Percentiles rank a stretch among this genome's conserved stretches.
These are phyloP conservation scores for Prosopis cineraria DNA, from an alignment of 306 rosid genomes.

Conservation along the genomic window DNA sequence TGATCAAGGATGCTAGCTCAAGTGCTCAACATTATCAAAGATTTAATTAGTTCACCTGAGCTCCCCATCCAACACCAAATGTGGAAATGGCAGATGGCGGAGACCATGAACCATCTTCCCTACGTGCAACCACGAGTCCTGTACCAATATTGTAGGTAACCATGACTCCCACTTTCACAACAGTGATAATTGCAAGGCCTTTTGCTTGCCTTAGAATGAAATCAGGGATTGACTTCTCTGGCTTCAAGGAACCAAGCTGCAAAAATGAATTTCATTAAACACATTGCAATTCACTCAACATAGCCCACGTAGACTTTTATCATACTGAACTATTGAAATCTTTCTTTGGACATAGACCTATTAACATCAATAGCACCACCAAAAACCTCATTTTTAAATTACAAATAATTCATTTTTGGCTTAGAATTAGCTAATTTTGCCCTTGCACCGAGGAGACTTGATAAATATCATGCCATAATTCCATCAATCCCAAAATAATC, in stretches of 20 bases:
- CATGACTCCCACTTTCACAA: slow-evolving; percentile 82
- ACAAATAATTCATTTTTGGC: not conserved
- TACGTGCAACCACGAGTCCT: slow-evolving; percentile 88
- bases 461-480: not conserved
- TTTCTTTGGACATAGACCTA: not conserved
- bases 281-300: not conserved
- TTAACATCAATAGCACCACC: slow-evolving; percentile 15
- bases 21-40: slow-evolving; percentile 7
- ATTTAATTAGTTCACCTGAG: slow-evolving; percentile 67
- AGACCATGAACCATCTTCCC: slow-evolving; percentile 98
- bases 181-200: slow-evolving; percentile 94
- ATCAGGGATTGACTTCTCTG: slow-evolving; percentile 87
- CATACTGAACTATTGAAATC: slow-evolving; percentile 11
- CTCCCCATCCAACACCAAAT: slow-evolving; percentile 93
- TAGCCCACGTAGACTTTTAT: not conserved
- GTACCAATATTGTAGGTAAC: slow-evolving; percentile 94
- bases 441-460: not conserved
- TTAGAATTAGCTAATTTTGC: not conserved
- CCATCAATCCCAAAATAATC: not conserved
- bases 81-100: slow-evolving; percentile 95
- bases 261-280: slow-evolving; percentile 32
- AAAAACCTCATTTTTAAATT: slow-evolving; percentile 7
- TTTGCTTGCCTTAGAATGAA: slow-evolving; percentile 82
- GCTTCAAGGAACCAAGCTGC: slow-evolving; percentile 68
- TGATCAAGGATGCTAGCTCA: not conserved